These are phyloP conservation scores for Gossypium arboreum DNA, from an alignment of 345 rosid species.

Conservation along the genomic window DNA sequence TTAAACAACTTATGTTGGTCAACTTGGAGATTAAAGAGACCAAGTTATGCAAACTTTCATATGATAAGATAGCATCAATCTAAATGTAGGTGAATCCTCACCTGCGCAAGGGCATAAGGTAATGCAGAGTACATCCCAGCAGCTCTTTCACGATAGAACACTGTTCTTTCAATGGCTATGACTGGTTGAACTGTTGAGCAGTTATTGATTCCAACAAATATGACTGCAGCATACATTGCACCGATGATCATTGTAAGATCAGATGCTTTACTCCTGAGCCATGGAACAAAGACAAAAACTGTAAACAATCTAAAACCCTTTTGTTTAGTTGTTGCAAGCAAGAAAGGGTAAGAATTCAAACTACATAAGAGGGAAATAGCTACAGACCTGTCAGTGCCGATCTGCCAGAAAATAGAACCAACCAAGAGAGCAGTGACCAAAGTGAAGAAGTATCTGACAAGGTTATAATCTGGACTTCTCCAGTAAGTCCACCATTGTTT, in stretches of 20 bases:
- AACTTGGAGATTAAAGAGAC: no score
- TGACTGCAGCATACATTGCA: slow-evolving; percentile 60
- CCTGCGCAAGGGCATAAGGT: slow-evolving; percentile 69
- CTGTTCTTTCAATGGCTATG: slow-evolving; percentile 61
- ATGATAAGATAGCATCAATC: background rate
- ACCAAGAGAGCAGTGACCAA: slow-evolving; percentile 41
- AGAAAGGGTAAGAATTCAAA: background rate
- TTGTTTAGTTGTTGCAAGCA: background rate
- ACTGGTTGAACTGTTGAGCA: slow-evolving; percentile 65
- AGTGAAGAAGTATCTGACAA: slow-evolving; percentile 50
- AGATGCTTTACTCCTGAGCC: slow-evolving; percentile 33
- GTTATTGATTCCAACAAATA: slow-evolving; percentile 65
- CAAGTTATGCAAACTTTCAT: background rate
- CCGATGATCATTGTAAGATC: slow-evolving; percentile 65
- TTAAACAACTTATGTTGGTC: background rate
- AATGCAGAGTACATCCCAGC: slow-evolving; percentile 71
- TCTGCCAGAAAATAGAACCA: slow-evolving; percentile 55
- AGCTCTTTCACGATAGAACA: slow-evolving; percentile 68
- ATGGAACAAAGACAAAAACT: background rate
- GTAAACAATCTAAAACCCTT: background rate
- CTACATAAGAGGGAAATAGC: background rate
- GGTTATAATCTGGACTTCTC: slow-evolving; percentile 69
- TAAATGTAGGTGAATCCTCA: slow-evolving; percentile 9
- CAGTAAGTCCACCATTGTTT: slow-evolving; percentile 64
- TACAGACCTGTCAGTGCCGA: slow-evolving; percentile 44